Base-by-base conservation (phyloP, 441 rosid species). In the Brassica balearica region DNA sequence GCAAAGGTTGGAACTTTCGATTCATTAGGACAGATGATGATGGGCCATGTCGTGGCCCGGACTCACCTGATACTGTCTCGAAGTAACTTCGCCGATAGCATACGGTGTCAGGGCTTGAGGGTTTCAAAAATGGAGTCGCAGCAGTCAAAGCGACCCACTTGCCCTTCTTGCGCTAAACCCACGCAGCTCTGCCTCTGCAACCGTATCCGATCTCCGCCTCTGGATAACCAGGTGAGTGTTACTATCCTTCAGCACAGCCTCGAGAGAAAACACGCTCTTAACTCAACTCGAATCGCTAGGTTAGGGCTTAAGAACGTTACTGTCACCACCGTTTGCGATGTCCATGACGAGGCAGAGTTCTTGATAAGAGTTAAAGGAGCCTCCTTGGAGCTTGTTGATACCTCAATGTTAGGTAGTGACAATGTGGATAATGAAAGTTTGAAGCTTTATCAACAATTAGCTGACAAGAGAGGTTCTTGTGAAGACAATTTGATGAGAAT, bases 211-310 rank as follows among this genome's bases (percentile, higher is more conserved):
- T 81, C 76, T 71, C 88, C 85, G 38, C 78, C 81, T 67, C 81
- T 90, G 6, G 91, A 89, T 5, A 92, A 87, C 71, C 81, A 87
- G 76, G 91, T 90, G 9, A 80, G 82, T 71, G 82, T 95, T 27
- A 89, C 91, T 76, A 88, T 94, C 14, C 97, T 95, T 66, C 97
- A 95, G 71, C 98, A 95, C 72, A 85, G 86, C 68, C 83, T 86
- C 71, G 98, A 95, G 85, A 85, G 70, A 32, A 91, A 87, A 10
- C 96, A 95, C 81, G 94, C 91, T 0, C 91, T 92, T 74, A 95
- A 95, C 83, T 90, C 94, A 60, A 77, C 91, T 48, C 82, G 92
- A 56, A 91, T 92, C 71, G 94, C 89, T 25, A 95, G 77, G 67
- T 71, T 91, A 48, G 98, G 96, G 66, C 90, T 95, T 82, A 83